Conservation (phyloP, 2,329 filamentous ascomycete genomes). For the Rutstroemia sp. region DNA sequence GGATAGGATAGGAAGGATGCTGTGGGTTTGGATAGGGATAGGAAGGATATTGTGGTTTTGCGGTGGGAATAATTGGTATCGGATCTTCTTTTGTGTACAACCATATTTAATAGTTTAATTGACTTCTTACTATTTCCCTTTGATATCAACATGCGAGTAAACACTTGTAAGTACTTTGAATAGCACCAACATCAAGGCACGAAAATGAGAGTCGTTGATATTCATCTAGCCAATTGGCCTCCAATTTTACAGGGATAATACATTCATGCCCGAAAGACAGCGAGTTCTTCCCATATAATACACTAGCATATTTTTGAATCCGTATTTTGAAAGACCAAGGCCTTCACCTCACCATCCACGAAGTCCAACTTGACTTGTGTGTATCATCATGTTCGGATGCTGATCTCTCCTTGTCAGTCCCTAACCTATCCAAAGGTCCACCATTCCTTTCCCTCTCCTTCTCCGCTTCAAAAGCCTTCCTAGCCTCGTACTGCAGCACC, state of each 20-base stretch:
- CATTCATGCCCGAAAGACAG: conserved; percentile 14
- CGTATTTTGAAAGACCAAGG: conserved; percentile 1
- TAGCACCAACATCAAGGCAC: not conserved
- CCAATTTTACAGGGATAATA: conserved; percentile 2
- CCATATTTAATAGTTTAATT: not conserved
- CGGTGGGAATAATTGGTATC: too few relatives aligned
- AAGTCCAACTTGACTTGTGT: conserved; percentile 22
- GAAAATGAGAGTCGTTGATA: not conserved
- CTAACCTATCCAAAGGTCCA: conserved; percentile 26
- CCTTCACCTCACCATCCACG: conserved; percentile 20
- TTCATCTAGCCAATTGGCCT: not conserved
- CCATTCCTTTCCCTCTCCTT: conserved; percentile 26
- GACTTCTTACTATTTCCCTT: not conserved
- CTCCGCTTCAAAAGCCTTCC: conserved; percentile 25
- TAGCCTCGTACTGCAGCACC: conserved; percentile 19
- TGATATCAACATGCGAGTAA: not conserved
- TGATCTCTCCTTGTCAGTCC: conserved; percentile 11
- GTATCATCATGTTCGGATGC: conserved; percentile 10
- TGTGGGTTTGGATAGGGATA: too few relatives aligned
- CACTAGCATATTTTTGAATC: conserved; percentile 8
- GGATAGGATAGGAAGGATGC: too few relatives aligned
- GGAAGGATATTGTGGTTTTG: too few relatives aligned
- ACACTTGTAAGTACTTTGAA: not conserved
- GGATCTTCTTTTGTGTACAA: not conserved
- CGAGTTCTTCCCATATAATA: conserved; percentile 23